These are phyloP conservation scores for Gamarada debralockiae DNA, from an alignment of 495 filamentous ascomycete genomes.

Conservation along the genomic window DNA sequence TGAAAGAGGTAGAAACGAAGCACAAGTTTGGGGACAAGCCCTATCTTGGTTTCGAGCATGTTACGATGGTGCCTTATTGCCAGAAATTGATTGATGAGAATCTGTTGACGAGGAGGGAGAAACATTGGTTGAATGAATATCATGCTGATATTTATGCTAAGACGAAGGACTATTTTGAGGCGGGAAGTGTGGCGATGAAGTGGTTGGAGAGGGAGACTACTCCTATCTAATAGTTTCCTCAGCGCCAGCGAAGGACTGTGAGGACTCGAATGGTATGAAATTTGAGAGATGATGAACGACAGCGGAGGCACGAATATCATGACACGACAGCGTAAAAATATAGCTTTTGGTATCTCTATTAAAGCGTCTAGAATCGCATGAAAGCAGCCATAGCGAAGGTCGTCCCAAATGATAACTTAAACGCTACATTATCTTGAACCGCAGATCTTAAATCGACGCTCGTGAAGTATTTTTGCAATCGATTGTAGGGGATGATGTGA, in stretches of 20 bases:
- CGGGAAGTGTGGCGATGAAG: conserved; percentile 59
- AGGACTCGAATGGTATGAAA: background rate
- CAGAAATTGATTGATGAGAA: conserved; percentile 77
- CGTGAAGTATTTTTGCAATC: conserved; percentile 57
- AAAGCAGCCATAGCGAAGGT: conserved; percentile 80
- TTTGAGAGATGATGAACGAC: too few species aligned
- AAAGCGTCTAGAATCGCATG: conserved; percentile 47
- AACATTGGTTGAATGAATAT: conserved; percentile 83
- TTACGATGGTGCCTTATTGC: conserved; percentile 95
- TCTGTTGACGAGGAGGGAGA: conserved; percentile 72
- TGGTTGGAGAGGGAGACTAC: conserved; percentile 79
- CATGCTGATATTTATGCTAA: conserved; percentile 78
- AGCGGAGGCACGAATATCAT: too few species aligned
- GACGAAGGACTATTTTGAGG: conserved; percentile 76
- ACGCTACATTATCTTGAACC: conserved; percentile 63
- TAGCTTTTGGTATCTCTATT: background rate
- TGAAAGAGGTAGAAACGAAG: conserved; percentile 78
- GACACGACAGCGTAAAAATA: too few species aligned
- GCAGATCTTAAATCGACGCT: conserved; percentile 52
- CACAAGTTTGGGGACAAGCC: conserved; percentile 90
- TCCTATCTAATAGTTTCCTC: conserved; percentile 22
- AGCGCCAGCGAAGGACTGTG: background rate
- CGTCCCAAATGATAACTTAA: conserved; percentile 74
- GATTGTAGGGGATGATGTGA: conserved; percentile 59
- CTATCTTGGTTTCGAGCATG: conserved; percentile 92